Evolutionary conservation across 331 rosid species (phyloP).

Genomic region (Acacia concinna): DNA sequence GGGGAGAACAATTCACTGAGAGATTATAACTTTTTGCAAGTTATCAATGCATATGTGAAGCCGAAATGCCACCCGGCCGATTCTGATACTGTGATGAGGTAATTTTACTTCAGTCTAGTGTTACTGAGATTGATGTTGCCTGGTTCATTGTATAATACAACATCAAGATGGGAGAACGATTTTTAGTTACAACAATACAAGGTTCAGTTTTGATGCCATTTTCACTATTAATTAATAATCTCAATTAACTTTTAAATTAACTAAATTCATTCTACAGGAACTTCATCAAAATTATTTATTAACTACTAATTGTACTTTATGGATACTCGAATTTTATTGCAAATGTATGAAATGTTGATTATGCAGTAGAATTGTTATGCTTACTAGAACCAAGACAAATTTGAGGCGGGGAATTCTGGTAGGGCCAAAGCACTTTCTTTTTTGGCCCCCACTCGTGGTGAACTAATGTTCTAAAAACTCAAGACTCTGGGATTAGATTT

Average conservation of each 20-base stretch:
- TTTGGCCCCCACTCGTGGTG: too few relatives aligned
- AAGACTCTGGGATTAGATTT: too few relatives aligned
- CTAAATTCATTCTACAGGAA: neutral
- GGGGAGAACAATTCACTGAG: constrained; percentile 20
- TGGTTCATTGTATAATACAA: constrained; percentile 11
- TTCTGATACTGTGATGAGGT: constrained; percentile 66
- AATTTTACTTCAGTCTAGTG: constrained; percentile 24
- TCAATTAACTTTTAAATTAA: neutral
- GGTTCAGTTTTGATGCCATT: neutral
- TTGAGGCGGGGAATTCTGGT: too few relatives aligned
- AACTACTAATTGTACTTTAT: neutral
- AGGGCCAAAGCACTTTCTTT: too few relatives aligned
- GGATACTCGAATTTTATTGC: neutral
- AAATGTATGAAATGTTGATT: neutral
- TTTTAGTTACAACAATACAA: too few relatives aligned
- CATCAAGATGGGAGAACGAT: neutral
- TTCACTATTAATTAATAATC: neutral
- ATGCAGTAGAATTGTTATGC: too few relatives aligned
- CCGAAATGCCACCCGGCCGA: constrained; percentile 76
- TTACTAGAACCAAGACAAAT: too few relatives aligned
- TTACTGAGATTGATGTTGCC: constrained; percentile 17
- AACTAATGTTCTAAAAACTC: too few relatives aligned
- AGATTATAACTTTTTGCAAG: constrained; percentile 45
- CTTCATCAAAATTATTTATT: neutral
- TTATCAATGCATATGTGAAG: constrained; percentile 68